These are phyloP conservation scores for Boletus reticulatus DNA, from an alignment of 768 basidiomycete species.

Conservation along the genomic window DNA sequence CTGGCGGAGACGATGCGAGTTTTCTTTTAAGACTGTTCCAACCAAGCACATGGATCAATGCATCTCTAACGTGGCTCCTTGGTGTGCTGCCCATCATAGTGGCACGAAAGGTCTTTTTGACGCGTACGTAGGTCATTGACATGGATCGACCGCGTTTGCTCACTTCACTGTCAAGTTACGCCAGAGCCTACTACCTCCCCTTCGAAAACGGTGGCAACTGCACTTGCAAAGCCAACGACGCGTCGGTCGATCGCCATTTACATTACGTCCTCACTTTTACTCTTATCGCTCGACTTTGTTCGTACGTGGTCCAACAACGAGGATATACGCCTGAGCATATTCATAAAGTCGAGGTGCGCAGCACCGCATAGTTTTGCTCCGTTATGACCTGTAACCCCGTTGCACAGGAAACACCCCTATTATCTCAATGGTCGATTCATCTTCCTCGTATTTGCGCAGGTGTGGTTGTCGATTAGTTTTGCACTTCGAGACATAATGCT, in stretches of 20 bases:
- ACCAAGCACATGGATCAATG: conserved; percentile 43
- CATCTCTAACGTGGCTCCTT: conserved; percentile 45
- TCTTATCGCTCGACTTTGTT: conserved; percentile 45
- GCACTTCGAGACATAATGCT: conserved; percentile 57
- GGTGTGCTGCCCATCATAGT: conserved; percentile 58
- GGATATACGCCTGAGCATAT: conserved; percentile 49
- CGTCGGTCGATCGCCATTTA: conserved; percentile 47
- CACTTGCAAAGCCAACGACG: conserved; percentile 47
- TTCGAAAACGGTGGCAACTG: conserved; percentile 42
- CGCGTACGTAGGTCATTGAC: conserved; percentile 43
- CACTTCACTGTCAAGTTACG: conserved; percentile 34
- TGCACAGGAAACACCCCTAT: conserved; percentile 66
- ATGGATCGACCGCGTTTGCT: neutral
- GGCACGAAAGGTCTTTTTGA: conserved; percentile 56
- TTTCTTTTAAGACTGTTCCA: conserved; percentile 38
- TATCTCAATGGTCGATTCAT: conserved; percentile 69
- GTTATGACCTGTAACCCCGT: neutral
- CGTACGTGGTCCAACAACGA: conserved; percentile 25
- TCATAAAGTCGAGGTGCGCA: conserved; percentile 65
- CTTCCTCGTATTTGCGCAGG: conserved; percentile 56
- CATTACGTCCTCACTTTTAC: conserved; percentile 41
- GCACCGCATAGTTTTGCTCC: neutral
- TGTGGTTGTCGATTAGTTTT: conserved; percentile 45
- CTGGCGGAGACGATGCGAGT: conserved; percentile 13
- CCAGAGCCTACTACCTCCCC: conserved; percentile 53